These are phyloP conservation scores for Cystobasidium pallidum DNA, from an alignment of 1,284 basidiomycete genomes.

Conservation along the genomic window DNA sequence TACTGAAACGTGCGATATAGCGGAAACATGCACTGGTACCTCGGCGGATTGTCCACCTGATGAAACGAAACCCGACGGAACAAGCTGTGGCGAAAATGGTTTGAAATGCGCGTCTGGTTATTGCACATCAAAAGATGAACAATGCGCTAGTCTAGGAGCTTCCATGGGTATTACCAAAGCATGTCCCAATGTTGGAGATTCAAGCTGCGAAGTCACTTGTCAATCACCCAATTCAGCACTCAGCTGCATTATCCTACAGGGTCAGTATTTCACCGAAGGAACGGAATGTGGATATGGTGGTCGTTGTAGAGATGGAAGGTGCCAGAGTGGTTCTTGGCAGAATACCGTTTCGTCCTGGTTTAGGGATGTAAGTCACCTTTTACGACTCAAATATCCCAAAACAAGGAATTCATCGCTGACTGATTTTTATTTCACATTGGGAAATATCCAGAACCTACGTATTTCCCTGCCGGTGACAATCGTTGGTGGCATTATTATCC, in stretches of 20 bases:
- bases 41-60: conserved; percentile 75
- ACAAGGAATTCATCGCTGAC: neutral
- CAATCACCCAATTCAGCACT: conserved; percentile 66
- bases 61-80: conserved; percentile 68
- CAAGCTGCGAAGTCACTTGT: conserved; percentile 76
- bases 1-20: conserved; percentile 71
- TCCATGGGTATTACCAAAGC: conserved; percentile 69
- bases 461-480: conserved; percentile 65
- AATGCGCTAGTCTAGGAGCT: conserved; percentile 75
- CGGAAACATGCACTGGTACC: conserved; percentile 79
- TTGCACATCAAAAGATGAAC: conserved; percentile 75
- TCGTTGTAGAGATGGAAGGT: conserved; percentile 63
- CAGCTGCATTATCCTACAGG: conserved; percentile 73
- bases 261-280: conserved; percentile 72
- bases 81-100: conserved; percentile 63
- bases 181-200: conserved; percentile 60
- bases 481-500: conserved; percentile 66
- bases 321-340: conserved; percentile 67
- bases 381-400: neutral
- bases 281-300: conserved; percentile 72
- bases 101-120: conserved; percentile 77
- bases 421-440: neutral
- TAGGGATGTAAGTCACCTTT: conserved; percentile 49
- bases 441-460: conserved; percentile 71
- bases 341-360: conserved; percentile 67